Evolutionary conservation across 441 rosid genomes (phyloP).

Genomic region (Adansonia gregorii): DNA sequence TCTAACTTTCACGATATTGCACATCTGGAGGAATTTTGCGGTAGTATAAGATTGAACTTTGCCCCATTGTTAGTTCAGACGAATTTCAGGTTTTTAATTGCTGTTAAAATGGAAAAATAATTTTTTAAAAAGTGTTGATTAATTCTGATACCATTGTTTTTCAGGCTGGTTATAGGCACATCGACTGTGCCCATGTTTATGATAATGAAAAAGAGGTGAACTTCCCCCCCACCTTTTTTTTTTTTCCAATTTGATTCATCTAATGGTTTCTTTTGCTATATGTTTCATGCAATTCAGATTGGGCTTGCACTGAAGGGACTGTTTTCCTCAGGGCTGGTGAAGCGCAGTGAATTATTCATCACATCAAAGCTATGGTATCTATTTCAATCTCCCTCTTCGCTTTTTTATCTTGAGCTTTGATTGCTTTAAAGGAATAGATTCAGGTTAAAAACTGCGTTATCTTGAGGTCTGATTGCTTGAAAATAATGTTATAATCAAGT

Average conservation of each 20-base stretch:
- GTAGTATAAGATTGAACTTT: background rate
- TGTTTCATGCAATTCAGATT: slow-evolving; percentile 39
- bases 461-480: background rate
- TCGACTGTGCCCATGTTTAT: slow-evolving; percentile 62
- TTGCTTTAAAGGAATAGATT: slow-evolving; percentile 1
- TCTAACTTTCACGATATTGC: background rate
- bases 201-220: slow-evolving; percentile 61
- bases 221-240: background rate
- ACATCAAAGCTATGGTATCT: slow-evolving; percentile 59
- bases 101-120: background rate
- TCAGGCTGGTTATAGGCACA: slow-evolving; percentile 63
- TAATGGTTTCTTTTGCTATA: background rate
- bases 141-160: slow-evolving; percentile 1
- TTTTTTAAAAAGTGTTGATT: background rate
- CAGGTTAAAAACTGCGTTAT: background rate
- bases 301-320: slow-evolving; percentile 52
- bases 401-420: background rate
- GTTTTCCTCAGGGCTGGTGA: slow-evolving; percentile 47
- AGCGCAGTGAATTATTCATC: slow-evolving; percentile 52
- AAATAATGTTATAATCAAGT: background rate
- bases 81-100: background rate
- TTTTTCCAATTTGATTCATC: background rate
- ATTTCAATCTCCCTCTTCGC: background rate
- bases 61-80: background rate
- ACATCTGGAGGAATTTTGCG: background rate